These are phyloP conservation scores for Blastobotrys robertii DNA, from an alignment of 805 yeast species.

Conservation along the genomic window DNA sequence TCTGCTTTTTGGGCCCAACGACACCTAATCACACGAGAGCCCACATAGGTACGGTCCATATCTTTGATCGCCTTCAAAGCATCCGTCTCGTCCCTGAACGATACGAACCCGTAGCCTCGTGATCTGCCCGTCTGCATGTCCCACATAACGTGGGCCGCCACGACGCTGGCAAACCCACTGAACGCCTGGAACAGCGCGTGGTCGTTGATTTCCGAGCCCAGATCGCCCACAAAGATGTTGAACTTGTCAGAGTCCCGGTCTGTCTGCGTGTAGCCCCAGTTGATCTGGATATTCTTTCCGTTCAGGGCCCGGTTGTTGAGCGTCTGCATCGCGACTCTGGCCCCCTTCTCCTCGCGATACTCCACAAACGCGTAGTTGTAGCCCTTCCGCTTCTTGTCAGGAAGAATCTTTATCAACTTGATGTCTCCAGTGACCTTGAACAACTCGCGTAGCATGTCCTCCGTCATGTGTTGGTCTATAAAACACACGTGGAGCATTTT, in stretches of 20 bases:
- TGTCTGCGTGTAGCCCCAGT: constrained; percentile 74
- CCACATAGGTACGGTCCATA: constrained; percentile 65
- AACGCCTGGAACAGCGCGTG: constrained; percentile 55
- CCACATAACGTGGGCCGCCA: constrained; percentile 94
- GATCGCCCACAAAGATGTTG: constrained; percentile 80
- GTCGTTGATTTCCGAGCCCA: constrained; percentile 74
- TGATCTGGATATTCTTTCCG: constrained; percentile 51
- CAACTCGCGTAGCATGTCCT: constrained; percentile 49
- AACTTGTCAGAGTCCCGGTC: constrained; percentile 42
- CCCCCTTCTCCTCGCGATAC: constrained; percentile 47
- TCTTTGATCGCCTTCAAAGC: constrained; percentile 64
- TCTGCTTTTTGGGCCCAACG: constrained; percentile 72
- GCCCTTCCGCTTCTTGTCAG: constrained; percentile 53
- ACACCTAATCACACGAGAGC: constrained; percentile 70
- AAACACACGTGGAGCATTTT: constrained; percentile 72
- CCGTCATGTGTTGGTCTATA: constrained; percentile 54
- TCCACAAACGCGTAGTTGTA: constrained; percentile 81
- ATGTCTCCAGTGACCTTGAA: constrained; percentile 54
- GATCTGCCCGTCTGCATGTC: constrained; percentile 91
- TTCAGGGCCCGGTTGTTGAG: constrained; percentile 47
- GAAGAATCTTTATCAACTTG: constrained; percentile 55
- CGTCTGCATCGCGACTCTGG: constrained; percentile 50
- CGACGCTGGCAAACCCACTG: constrained; percentile 44
- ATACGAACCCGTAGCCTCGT: constrained; percentile 83
- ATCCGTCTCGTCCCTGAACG: constrained; percentile 54